These are phyloP conservation scores for Buxus sempervirens DNA, from an alignment of 164 flowering plant species.

Conservation along the genomic window DNA sequence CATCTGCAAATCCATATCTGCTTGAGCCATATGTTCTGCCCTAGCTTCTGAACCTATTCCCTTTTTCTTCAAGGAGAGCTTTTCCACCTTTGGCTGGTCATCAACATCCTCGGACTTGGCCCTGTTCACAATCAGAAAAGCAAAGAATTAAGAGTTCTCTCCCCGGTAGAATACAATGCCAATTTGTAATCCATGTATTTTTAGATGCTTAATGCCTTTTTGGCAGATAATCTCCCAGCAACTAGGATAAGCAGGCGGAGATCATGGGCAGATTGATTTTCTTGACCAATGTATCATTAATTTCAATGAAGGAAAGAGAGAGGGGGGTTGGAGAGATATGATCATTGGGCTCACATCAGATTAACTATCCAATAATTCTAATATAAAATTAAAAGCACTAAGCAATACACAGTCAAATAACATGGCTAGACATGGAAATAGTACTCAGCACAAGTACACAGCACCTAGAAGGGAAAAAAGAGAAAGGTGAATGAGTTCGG, in stretches of 20 bases:
- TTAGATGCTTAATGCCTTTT: not conserved
- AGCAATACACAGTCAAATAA: too few relatives aligned
- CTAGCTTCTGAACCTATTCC: conserved; percentile 93
- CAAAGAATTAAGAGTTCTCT: not conserved
- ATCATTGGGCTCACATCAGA: not conserved
- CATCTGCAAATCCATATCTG: conserved; percentile 79
- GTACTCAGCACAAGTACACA: too few relatives aligned
- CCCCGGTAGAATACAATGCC: not conserved
- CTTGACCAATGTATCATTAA: not conserved
- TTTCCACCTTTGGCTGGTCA: conserved; percentile 57
- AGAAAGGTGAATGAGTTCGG: too few relatives aligned
- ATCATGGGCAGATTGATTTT: not conserved
- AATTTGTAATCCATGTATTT: not conserved
- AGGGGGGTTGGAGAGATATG: too few relatives aligned
- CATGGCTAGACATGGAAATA: too few relatives aligned
- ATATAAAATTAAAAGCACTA: too few relatives aligned
- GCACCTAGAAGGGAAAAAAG: not conserved
- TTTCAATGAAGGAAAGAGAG: not conserved
- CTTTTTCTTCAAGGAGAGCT: conserved; percentile 70
- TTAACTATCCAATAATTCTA: not conserved
- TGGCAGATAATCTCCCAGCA: not conserved
- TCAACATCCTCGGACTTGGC: conserved; percentile 36
- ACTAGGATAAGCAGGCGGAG: not conserved
- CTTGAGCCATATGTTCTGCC: conserved; percentile 71
- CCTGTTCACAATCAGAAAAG: conserved; percentile 31